Conservation (phyloP, 768 basidiomycete genomes). For the Tulasnella sp. region DNA sequence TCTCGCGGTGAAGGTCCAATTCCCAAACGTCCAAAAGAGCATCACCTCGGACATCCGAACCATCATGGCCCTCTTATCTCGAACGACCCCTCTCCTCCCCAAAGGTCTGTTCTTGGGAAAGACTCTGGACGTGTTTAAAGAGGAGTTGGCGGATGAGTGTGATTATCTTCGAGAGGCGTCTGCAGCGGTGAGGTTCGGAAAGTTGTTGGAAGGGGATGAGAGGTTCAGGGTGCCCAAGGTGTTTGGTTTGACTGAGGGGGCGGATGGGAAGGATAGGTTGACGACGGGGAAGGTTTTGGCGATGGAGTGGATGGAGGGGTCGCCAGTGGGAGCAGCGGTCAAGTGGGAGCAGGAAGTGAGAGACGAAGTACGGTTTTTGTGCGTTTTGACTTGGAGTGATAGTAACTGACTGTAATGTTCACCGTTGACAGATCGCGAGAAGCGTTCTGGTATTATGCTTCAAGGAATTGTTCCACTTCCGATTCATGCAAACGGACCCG, state of each 20-base stretch:
- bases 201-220: conserved; percentile 34
- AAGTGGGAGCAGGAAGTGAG: conserved; percentile 52
- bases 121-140: conserved; percentile 81
- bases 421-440: conserved; percentile 56
- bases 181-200: conserved; percentile 47
- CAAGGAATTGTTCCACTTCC: conserved; percentile 80
- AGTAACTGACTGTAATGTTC: neutral
- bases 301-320: conserved; percentile 75
- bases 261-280: conserved; percentile 32
- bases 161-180: conserved; percentile 76
- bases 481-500: conserved; percentile 96
- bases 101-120: conserved; percentile 82
- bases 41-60: conserved; percentile 84
- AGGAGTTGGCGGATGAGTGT: conserved; percentile 87
- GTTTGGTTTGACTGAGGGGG: conserved; percentile 26
- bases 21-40: conserved; percentile 79
- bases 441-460: conserved; percentile 78
- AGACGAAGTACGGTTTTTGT: conserved; percentile 49
- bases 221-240: conserved; percentile 75
- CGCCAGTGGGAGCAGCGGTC: conserved; percentile 60
- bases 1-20: conserved; percentile 70
- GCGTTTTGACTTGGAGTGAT: too few species aligned
- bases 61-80: conserved; percentile 68
- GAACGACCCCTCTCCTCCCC: conserved; percentile 48
- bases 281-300: conserved; percentile 77